Percentiles rank a stretch among this genome's conserved stretches.
phyloP scores from a whole-genome alignment of 352 stramenopile genomes.

The Phytophthora foliorum region DNA sequence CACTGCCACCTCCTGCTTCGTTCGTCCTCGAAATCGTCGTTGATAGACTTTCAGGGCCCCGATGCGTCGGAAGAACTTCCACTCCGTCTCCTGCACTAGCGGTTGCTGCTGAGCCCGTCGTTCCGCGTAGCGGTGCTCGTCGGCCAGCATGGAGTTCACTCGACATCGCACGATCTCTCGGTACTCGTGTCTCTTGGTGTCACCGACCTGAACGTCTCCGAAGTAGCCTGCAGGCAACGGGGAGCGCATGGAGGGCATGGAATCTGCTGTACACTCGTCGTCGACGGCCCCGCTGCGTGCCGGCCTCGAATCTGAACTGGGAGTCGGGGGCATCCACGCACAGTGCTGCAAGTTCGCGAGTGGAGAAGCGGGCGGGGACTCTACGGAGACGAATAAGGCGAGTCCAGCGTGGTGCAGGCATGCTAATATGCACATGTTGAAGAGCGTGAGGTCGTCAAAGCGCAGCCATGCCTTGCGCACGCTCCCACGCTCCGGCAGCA shows the following conservation, averaged over 20 bases:
- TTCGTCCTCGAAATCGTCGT: constrained; percentile 30
- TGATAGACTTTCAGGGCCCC: constrained; percentile 52
- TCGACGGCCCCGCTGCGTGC: constrained; percentile 6
- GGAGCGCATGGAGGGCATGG: constrained; percentile 20
- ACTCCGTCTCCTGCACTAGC: constrained; percentile 47
- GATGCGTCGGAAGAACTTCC: constrained; percentile 52
- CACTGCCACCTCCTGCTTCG: constrained; percentile 28
- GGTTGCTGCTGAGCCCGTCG: constrained; percentile 34
- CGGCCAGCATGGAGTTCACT: constrained; percentile 39
- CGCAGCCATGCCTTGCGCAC: neutral
- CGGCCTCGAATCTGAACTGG: constrained; percentile 12
- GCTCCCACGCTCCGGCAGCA: constrained; percentile 21
- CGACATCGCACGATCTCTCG: constrained; percentile 31
- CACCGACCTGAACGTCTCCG: constrained; percentile 31
- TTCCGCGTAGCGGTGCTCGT: constrained; percentile 41
- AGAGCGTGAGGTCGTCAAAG: constrained; percentile 5
- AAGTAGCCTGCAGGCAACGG: constrained; percentile 44
- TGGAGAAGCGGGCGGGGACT: constrained; percentile 6
- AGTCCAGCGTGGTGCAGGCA: neutral
- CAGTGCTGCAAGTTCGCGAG: constrained; percentile 25
- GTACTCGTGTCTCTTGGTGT: constrained; percentile 43
- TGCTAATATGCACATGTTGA: constrained; percentile 7
- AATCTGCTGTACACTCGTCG: constrained; percentile 18
- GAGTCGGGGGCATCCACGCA: constrained; percentile 19
- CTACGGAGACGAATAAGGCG: neutral